Percentiles rank a stretch among this genome's conserved stretches.
These are phyloP conservation scores for Capsella bursapastoris DNA, from an alignment of 345 rosid genomes.

Conservation along the genomic window DNA sequence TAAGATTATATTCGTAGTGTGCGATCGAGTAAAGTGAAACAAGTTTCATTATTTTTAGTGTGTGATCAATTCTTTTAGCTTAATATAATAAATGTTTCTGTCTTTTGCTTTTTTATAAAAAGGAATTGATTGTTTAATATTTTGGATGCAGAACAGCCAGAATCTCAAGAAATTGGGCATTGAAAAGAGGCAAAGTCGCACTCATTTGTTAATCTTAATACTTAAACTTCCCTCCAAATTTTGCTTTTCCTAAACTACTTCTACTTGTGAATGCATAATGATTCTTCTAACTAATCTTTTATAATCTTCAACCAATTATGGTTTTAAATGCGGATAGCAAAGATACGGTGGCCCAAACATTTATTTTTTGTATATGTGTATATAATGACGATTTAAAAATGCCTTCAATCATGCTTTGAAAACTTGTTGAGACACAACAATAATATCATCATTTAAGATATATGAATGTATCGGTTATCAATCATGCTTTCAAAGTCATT, in stretches of 20 bases:
- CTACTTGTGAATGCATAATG: constrained; percentile 31
- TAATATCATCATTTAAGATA: constrained; percentile 1
- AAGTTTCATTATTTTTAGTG: not conserved
- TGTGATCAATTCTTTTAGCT: constrained; percentile 6
- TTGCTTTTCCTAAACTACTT: constrained; percentile 8
- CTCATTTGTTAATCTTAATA: constrained; percentile 11
- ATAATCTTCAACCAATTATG: constrained; percentile 16
- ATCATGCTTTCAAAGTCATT: not conserved
- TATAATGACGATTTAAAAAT: constrained; percentile 3
- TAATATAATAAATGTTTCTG: constrained; percentile 13
- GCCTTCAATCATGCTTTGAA: constrained; percentile 26
- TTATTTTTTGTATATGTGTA: constrained; percentile 16
- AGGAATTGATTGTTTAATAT: constrained; percentile 20
- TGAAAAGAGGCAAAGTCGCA: constrained; percentile 32
- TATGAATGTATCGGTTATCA: not conserved
- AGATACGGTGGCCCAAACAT: constrained; percentile 17
- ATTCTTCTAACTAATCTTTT: constrained; percentile 30
- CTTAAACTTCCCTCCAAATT: not conserved
- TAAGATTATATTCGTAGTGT: not conserved
- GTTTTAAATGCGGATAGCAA: constrained; percentile 30
- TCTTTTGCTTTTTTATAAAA: constrained; percentile 33
- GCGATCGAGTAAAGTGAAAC: constrained; percentile 46
- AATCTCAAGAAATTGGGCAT: constrained; percentile 46
- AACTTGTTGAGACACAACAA: constrained; percentile 1
- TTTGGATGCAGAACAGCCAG: constrained; percentile 45